These are phyloP conservation scores for Coccinonectria pachysandricola DNA, from an alignment of 2,329 filamentous ascomycete genomes.

Conservation along the genomic window DNA sequence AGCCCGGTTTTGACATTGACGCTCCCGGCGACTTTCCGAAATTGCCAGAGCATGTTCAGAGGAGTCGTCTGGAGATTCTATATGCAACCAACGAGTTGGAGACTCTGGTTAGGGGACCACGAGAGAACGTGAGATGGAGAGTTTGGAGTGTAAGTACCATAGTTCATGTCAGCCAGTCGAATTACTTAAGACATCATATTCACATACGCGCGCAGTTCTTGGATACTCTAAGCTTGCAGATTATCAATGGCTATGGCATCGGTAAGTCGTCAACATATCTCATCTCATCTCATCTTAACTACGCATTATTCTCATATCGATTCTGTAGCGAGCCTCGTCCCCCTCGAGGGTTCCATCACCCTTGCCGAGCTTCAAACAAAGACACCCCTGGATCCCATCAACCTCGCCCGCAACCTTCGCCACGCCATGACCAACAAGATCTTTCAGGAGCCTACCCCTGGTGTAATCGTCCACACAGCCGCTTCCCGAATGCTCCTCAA, in stretches of 20 bases:
- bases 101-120: conserved; percentile 37
- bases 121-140: conserved; percentile 41
- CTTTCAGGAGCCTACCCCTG: conserved; percentile 41
- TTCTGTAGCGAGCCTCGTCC: conserved; percentile 42
- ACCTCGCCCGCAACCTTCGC: conserved; percentile 40
- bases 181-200: no score
- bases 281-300: no score
- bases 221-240: conserved; percentile 38
- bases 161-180: no score
- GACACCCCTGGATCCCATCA: conserved; percentile 36
- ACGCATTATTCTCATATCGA: no score
- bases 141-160: conserved; percentile 42
- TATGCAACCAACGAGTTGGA: conserved; percentile 38
- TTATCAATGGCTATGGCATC: conserved; percentile 40
- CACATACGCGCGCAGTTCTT: conserved; percentile 29
- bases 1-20: conserved; percentile 36
- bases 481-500: conserved; percentile 40
- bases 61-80: conserved; percentile 36
- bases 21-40: conserved; percentile 35
- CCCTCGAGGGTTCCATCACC: conserved; percentile 33
- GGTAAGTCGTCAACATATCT: conserved; percentile 31
- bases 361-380: conserved; percentile 35
- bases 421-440: conserved; percentile 48
- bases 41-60: conserved; percentile 35
- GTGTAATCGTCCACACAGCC: conserved; percentile 44